Conservation (phyloP, 495 filamentous ascomycete species). For the Tuber borchii region DNA sequence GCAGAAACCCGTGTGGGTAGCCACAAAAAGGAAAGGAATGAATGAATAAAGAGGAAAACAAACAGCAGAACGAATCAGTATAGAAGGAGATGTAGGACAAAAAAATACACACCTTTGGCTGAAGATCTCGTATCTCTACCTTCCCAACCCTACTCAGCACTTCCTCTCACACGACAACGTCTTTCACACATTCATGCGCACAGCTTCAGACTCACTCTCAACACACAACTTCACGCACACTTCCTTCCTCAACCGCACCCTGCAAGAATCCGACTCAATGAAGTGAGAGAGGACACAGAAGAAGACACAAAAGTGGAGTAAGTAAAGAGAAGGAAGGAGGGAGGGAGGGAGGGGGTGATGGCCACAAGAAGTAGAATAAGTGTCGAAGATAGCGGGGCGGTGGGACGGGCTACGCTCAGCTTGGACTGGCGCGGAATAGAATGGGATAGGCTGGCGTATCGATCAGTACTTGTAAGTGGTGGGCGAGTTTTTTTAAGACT, state of each 20-base stretch:
- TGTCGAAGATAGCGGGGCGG: conserved; percentile 34
- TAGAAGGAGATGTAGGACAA: conserved; percentile 18
- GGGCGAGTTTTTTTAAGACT: neutral
- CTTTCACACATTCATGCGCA: conserved; percentile 36
- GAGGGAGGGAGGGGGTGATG: conserved; percentile 16
- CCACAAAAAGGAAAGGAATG: conserved; percentile 4
- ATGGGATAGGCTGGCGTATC: neutral
- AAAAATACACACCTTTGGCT: conserved; percentile 23
- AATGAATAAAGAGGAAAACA: conserved; percentile 13
- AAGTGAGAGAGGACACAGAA: conserved; percentile 25
- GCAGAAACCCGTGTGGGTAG: conserved; percentile 5
- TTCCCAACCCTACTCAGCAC: conserved; percentile 39
- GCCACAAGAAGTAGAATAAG: conserved; percentile 34
- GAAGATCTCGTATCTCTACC: conserved; percentile 35
- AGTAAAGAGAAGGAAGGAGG: conserved; percentile 10
- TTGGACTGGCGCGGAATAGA: neutral
- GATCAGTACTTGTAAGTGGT: conserved; percentile 1
- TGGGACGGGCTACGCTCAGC: conserved; percentile 21
- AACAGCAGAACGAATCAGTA: conserved; percentile 5
- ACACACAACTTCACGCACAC: conserved; percentile 29
- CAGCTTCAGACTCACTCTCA: conserved; percentile 40
- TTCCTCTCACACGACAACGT: conserved; percentile 34
- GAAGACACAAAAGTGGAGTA: conserved; percentile 17
- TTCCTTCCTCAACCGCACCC: conserved; percentile 41
- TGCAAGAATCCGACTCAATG: conserved; percentile 36